Evolutionary conservation across 1,284 basidiomycete genomes (phyloP).

Genomic region (Stereum hirsutum): DNA sequence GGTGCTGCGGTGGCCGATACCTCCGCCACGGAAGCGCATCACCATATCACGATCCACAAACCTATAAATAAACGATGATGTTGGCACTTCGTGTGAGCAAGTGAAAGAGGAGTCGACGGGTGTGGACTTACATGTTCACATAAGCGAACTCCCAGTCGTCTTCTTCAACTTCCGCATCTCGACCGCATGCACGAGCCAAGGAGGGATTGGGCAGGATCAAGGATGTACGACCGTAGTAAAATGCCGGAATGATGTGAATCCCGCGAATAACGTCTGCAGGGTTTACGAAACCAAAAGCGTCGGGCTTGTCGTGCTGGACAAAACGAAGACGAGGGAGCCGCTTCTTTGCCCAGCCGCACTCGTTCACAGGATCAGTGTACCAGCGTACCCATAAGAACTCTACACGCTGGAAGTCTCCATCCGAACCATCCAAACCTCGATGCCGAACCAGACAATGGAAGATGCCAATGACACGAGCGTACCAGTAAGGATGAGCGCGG

Average conservation of each 20-base stretch:
- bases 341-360: not conserved
- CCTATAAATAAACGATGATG: not conserved
- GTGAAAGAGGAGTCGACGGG: not conserved
- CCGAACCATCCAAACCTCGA: not conserved
- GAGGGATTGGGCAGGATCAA: not conserved
- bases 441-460: conserved; percentile 9
- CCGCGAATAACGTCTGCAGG: not conserved
- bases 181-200: not conserved
- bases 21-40: not conserved
- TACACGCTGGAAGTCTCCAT: not conserved
- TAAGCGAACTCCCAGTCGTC: not conserved
- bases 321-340: not conserved
- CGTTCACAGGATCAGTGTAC: not conserved
- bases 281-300: conserved; percentile 1
- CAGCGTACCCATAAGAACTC: conserved; percentile 3
- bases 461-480: conserved; percentile 9
- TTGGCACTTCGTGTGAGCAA: no score
- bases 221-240: not conserved
- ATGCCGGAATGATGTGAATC: not conserved
- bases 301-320: not conserved
- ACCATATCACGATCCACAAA: conserved; percentile 4
- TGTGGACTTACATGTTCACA: conserved; percentile 1
- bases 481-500: conserved; percentile 2
- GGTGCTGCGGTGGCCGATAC: not conserved
- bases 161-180: not conserved